phyloP scores from a whole-genome alignment of 2,329 filamentous ascomycete species.

The Cadophora gregata region DNA sequence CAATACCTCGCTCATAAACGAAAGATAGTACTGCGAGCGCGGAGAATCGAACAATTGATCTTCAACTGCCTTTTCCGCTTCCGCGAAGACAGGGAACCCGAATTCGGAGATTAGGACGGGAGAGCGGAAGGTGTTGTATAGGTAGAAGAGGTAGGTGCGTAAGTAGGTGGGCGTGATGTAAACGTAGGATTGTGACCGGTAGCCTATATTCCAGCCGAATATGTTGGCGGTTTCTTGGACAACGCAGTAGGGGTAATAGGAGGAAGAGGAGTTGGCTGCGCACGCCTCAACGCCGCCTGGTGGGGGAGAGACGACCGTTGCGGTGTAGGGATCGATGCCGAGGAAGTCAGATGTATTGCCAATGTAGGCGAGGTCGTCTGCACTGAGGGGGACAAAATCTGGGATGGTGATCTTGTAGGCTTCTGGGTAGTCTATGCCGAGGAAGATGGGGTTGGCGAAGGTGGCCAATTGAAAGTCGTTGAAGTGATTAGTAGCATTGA shows the following conservation, averaged over 20 bases:
- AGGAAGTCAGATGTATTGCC: slow-evolving; percentile 60
- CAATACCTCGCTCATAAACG: slow-evolving; percentile 52
- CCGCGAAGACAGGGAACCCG: slow-evolving; percentile 60
- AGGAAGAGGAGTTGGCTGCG: slow-evolving; percentile 51
- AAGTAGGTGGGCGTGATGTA: slow-evolving; percentile 65
- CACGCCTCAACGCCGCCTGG: slow-evolving; percentile 54
- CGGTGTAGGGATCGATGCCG: slow-evolving; percentile 63
- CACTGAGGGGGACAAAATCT: slow-evolving; percentile 51
- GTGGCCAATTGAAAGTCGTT: slow-evolving; percentile 53
- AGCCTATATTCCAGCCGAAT: slow-evolving; percentile 63
- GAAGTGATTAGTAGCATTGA: slow-evolving; percentile 36
- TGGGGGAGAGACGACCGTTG: slow-evolving; percentile 56
- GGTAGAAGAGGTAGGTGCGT: slow-evolving; percentile 59
- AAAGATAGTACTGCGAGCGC: slow-evolving; percentile 52
- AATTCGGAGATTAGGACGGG: slow-evolving; percentile 58
- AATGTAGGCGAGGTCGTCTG: slow-evolving; percentile 54
- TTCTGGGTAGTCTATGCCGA: slow-evolving; percentile 56
- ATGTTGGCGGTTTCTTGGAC: slow-evolving; percentile 52
- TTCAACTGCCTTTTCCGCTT: slow-evolving; percentile 49
- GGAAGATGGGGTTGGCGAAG: slow-evolving; percentile 58
- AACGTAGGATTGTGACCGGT: slow-evolving; percentile 60
- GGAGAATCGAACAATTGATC: slow-evolving; percentile 54
- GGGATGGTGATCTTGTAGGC: slow-evolving; percentile 42
- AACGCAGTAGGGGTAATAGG: slow-evolving; percentile 59
- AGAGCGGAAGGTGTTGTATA: slow-evolving; percentile 62